phyloP scores from a whole-genome alignment of 1,284 basidiomycete genomes.

The Boletus austroedulis region DNA sequence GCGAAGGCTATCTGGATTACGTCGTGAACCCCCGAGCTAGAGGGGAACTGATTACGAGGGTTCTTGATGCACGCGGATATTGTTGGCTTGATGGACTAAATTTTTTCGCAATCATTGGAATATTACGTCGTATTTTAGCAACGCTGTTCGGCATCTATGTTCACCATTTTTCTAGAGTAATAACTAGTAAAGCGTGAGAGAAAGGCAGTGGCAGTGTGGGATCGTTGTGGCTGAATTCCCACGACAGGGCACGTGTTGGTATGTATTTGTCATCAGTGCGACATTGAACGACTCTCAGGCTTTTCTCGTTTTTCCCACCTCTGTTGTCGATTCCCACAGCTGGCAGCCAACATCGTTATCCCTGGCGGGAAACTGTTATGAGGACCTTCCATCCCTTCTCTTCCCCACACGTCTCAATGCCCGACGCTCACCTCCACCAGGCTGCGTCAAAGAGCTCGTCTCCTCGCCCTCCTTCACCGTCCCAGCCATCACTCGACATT shows the following conservation, averaged over 20 bases:
- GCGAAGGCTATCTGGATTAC: constrained; percentile 23
- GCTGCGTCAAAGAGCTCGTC: constrained; percentile 37
- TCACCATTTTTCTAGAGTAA: constrained; percentile 20
- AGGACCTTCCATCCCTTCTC: constrained; percentile 42
- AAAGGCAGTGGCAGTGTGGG: constrained; percentile 11
- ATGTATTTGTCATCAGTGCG: constrained; percentile 9
- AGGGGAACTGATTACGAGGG: background rate
- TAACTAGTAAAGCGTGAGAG: constrained; percentile 10
- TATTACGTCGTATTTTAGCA: constrained; percentile 14
- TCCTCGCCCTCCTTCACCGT: constrained; percentile 40
- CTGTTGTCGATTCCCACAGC: constrained; percentile 39
- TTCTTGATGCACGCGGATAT: constrained; percentile 19
- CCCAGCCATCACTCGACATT: constrained; percentile 40
- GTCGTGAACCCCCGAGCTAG: constrained; percentile 36
- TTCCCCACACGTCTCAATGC: constrained; percentile 46
- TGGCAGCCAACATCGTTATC: constrained; percentile 41
- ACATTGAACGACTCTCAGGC: constrained; percentile 34
- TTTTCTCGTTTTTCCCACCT: constrained; percentile 39
- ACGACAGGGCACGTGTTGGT: constrained; percentile 33
- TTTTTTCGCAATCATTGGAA: constrained; percentile 21
- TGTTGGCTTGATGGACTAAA: constrained; percentile 23
- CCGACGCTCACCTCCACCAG: constrained; percentile 40
- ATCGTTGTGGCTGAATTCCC: constrained; percentile 28
- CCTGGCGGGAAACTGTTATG: constrained; percentile 42
- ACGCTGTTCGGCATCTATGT: constrained; percentile 3